phyloP scores from a whole-genome alignment of 2,329 filamentous ascomycete genomes.

The Beauveria sp. region DNA sequence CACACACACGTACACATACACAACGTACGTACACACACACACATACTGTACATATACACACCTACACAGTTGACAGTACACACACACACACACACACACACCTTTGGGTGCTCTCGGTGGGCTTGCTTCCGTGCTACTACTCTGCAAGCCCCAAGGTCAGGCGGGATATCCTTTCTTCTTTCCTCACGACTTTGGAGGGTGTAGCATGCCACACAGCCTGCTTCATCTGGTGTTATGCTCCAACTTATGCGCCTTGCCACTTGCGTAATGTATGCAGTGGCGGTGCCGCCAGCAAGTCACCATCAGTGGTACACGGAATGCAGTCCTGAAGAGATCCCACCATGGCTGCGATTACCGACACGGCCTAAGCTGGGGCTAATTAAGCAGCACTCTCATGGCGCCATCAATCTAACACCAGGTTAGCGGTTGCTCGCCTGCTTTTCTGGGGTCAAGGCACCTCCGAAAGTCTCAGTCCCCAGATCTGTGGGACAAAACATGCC shows the following conservation, averaged over 20 bases:
- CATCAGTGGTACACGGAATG: background rate
- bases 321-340: background rate
- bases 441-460: background rate
- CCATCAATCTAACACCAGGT: background rate
- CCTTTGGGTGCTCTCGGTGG: background rate
- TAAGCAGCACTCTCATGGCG: background rate
- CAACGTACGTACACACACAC: background rate
- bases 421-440: background rate
- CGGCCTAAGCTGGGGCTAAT: background rate
- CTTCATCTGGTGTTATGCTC: constrained; percentile 4
- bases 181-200: background rate
- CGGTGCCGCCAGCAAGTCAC: too few relatives aligned
- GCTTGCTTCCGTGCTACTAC: constrained; percentile 1
- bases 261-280: background rate
- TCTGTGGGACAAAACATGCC: constrained; percentile 6
- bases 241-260: background rate
- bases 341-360: constrained; percentile 7
- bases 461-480: background rate
- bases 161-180: background rate
- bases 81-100: background rate
- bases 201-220: background rate
- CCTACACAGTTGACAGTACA: background rate
- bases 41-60: too few relatives aligned
- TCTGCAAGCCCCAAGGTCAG: background rate
- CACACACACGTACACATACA: background rate